These are phyloP conservation scores for Echeveria elegans DNA, from an alignment of 164 flowering plant genomes.

Conservation along the genomic window DNA sequence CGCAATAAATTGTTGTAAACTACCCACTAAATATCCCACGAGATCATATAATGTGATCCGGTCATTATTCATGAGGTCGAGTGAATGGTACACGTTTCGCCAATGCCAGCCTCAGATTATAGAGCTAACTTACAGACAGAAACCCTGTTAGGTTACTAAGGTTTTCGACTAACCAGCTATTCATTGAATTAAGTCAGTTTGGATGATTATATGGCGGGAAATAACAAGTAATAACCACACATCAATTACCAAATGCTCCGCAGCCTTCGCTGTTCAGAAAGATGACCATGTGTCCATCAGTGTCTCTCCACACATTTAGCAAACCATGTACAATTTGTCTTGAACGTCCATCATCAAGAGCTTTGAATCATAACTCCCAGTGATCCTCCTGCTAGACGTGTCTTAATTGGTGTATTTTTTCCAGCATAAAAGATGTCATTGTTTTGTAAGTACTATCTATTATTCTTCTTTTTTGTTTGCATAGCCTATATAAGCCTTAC, in stretches of 20 bases:
- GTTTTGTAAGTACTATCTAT: neutral
- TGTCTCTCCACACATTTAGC: neutral
- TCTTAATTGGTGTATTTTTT: neutral
- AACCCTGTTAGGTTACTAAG: neutral
- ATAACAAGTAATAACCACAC: neutral
- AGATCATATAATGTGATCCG: slow-evolving; percentile 3
- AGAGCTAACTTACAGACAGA: neutral
- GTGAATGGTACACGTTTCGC: neutral
- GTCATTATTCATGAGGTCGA: neutral
- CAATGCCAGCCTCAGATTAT: neutral
- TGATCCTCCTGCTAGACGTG: neutral
- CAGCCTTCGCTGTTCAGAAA: neutral
- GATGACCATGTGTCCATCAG: neutral
- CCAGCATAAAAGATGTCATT: neutral
- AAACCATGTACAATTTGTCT: neutral
- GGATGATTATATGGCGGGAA: neutral
- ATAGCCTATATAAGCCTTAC: neutral
- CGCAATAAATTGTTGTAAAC: neutral
- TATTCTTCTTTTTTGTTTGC: neutral
- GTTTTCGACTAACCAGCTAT: neutral
- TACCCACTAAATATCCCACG: neutral
- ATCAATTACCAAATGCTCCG: neutral
- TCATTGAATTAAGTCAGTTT: neutral
- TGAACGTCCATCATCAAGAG: neutral
- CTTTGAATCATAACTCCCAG: neutral